Conservation (phyloP, 139 green algal species). For the Ostreobium quekettii region DNA sequence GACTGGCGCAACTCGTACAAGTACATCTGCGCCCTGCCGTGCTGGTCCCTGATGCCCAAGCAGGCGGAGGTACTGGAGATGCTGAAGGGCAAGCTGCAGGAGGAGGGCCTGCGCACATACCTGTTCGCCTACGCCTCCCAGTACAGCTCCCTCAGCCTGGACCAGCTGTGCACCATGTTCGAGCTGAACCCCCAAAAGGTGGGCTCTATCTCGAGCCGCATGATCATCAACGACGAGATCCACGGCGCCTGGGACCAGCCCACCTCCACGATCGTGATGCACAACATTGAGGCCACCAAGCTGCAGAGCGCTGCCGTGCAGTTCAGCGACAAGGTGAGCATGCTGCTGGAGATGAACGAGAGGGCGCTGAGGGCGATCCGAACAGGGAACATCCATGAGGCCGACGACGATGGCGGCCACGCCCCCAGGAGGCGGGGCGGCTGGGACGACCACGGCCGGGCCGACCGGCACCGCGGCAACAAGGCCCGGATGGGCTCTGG, state of each 20-base stretch:
- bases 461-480: neutral
- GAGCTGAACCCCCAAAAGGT: slow-evolving; percentile 71
- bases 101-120: slow-evolving; percentile 87
- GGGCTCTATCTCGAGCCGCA: slow-evolving; percentile 66
- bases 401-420: slow-evolving; percentile 53
- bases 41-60: slow-evolving; percentile 73
- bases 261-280: slow-evolving; percentile 87
- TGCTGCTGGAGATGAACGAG: slow-evolving; percentile 94
- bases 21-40: slow-evolving; percentile 50
- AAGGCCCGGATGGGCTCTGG: neutral
- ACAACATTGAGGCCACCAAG: slow-evolving; percentile 59
- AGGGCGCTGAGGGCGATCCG: slow-evolving; percentile 66
- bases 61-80: slow-evolving; percentile 57
- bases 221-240: slow-evolving; percentile 90
- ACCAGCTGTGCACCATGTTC: slow-evolving; percentile 86
- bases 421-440: slow-evolving; percentile 31
- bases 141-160: slow-evolving; percentile 76
- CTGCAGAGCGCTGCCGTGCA: slow-evolving; percentile 72
- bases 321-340: slow-evolving; percentile 67
- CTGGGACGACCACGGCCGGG: slow-evolving; percentile 6
- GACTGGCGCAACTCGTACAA: slow-evolving; percentile 72
- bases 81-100: slow-evolving; percentile 68
- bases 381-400: slow-evolving; percentile 56
- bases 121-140: slow-evolving; percentile 75
- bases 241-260: slow-evolving; percentile 86